Evolutionary conservation across 352 stramenopile species (phyloP), one percentile per base, ranked within the genome.

Genomic region (Globisporangium barbulae): DNA sequence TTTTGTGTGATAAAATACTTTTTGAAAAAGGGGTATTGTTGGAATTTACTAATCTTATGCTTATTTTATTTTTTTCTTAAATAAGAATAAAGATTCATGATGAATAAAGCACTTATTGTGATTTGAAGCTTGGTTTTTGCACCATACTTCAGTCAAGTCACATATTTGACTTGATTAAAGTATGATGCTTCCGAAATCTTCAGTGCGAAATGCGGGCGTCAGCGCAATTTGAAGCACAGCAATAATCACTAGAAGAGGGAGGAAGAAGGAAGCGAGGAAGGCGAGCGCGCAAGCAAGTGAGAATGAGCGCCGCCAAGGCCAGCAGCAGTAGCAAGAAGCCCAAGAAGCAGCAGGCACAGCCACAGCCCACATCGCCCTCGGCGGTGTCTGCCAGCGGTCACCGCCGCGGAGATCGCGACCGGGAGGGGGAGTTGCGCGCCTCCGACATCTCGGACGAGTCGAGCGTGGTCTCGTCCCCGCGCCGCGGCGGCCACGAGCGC

Each of bases 361-460:
- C 7, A 39, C 55, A 12, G 30, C 60, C 60, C 12, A 17, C 60
- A 28, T 66, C 60, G 39, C 60, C 60, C 39, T 59, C 50, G n/a
- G 60, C 59, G 2, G 25, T 50, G 9, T 37, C 60, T 33, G n/a
- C 31, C 35, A 42, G 37, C 5, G 50, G 50, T 22, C 39, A 4
- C 28, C 28, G 19, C 35, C 28, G 37, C 10, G 37, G 39, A 25
- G 28, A 5, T 17, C 28, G 31, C 39, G 44, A 52, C 9, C 33
- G 30, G 25, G 42, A 53, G 13, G 19, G 37, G 5, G 59, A 71
- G 53, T 9, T 63, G 45, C 59, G 45, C 30, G 52, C 28, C 31
- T 58, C 52, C 25, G 56, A 72, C 47, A n/a, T 78, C 15, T 88
- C 83, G 54, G 80, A 91, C 42, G 78, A 78, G 22, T 85, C 80